A percentile compares a stretch with the other conserved stretches of the same genome.
These are phyloP conservation scores for Hypoxylon sp. DNA, from an alignment of 2,329 filamentous ascomycete genomes.

Conservation along the genomic window DNA sequence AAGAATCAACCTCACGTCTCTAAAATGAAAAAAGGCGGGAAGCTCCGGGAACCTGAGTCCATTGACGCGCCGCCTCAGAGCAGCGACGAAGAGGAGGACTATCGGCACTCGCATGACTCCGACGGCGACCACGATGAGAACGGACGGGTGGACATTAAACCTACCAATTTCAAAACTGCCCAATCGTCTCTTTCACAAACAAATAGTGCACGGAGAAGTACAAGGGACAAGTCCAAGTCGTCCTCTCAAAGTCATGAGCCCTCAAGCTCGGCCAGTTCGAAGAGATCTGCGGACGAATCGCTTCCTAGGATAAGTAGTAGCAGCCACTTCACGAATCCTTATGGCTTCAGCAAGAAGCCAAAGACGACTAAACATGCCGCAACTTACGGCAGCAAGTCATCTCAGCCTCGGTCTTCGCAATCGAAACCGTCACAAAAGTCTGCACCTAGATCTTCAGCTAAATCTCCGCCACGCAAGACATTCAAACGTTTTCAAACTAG, in stretches of 20 bases:
- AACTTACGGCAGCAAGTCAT: constrained; percentile 29
- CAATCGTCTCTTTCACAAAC: constrained; percentile 8
- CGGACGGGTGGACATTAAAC: constrained; percentile 51
- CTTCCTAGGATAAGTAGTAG: constrained; percentile 6
- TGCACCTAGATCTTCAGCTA: constrained; percentile 27
- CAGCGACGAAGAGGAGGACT: constrained; percentile 46
- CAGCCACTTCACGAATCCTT: constrained; percentile 34
- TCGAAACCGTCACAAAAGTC: constrained; percentile 38
- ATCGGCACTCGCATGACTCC: constrained; percentile 31
- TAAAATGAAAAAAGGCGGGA: constrained; percentile 30
- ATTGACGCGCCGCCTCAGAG: constrained; percentile 47
- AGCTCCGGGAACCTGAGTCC: constrained; percentile 41
- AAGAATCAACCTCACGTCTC: constrained; percentile 8
- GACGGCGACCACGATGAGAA: constrained; percentile 48
- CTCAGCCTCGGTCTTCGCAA: constrained; percentile 35
- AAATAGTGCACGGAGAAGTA: constrained; percentile 18
- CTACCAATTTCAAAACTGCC: constrained; percentile 50
- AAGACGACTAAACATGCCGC: constrained; percentile 15
- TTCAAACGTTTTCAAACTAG: constrained; percentile 17
- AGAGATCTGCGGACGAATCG: constrained; percentile 42
- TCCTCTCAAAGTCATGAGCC: constrained; percentile 24
- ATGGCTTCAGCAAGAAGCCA: constrained; percentile 27
- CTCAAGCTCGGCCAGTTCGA: constrained; percentile 44
- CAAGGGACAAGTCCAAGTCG: constrained; percentile 9
- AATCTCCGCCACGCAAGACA: neutral